Base-by-base conservation (phyloP, 192 early-diverging fungal species). In the Coemansia sp. region DNA sequence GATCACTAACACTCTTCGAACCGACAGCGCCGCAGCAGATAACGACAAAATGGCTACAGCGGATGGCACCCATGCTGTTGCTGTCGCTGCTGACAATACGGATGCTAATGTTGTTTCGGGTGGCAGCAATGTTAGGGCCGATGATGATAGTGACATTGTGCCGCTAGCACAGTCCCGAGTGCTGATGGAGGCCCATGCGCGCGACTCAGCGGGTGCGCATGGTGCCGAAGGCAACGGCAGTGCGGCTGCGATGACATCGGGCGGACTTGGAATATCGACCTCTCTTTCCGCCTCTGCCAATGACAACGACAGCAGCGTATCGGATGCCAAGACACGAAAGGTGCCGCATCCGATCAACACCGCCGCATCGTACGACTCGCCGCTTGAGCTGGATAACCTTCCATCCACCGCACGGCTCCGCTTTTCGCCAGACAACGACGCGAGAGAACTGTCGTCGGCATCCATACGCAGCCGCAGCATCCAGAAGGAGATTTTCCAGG, bases 101-200 rank as follows among this genome's bases (percentile, higher is more conserved):
- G 52, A 9, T 54, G 21, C 21, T 23, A 23, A 23, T 54, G 52
- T 23, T 50, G 48, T 50, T 8, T 8, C 8, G 13, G n/a, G 8
- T 11, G 64, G 42, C 43, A 45, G 44, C 48, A 52, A 19, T 10
- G 11, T 48, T 37, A 61, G 18, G 44, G 63, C 56, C 56, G 79
- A 82, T 32, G 61, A 65, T 52, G 79, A 81, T 37, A 82, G 79
- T 68, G 79, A 82, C 45, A 68, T 82, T 41, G 71, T 76, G 16
- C 79, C 79, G 16, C 47, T 82, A 41, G 63, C 74, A n/a, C 74
- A 72, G 37, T 76, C 79, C 48, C 70, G 70, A 15, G 68, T 63
- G 42, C 49, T 81, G 39, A 18, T 66, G 13, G 67, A 69, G 21
- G 71, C 62, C 13, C 52, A 54, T 9, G 56, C 63, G 15, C 69